These are phyloP conservation scores for Epichloe typhina DNA, from an alignment of 2,329 filamentous ascomycete species.

Conservation along the genomic window DNA sequence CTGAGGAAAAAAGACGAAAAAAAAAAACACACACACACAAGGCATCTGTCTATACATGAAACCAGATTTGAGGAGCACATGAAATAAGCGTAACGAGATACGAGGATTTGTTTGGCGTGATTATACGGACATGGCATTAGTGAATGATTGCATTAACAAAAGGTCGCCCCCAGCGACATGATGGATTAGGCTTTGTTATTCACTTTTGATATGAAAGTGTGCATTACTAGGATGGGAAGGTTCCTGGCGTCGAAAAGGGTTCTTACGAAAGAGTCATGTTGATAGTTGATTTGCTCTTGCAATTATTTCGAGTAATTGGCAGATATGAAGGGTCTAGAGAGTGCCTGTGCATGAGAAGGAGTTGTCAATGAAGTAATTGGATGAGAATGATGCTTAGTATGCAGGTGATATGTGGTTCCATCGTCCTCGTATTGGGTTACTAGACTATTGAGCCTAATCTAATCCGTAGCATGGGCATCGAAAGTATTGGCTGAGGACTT, in stretches of 20 bases:
- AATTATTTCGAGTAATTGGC: neutral
- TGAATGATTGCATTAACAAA: slow-evolving; percentile 1
- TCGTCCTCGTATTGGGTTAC: too few species aligned
- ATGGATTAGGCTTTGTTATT: neutral
- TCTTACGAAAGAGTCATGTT: neutral
- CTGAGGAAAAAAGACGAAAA: neutral
- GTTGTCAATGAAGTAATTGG: neutral
- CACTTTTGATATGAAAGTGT: neutral
- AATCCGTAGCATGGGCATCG: too few species aligned
- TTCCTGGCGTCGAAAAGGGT: slow-evolving; percentile 1
- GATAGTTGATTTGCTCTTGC: neutral
- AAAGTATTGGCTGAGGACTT: too few species aligned
- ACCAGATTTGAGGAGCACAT: neutral
- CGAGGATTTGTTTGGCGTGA: neutral
- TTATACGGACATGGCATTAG: neutral
- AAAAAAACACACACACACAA: neutral
- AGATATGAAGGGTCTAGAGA: neutral
- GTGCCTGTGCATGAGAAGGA: neutral
- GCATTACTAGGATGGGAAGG: neutral
- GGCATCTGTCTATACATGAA: neutral
- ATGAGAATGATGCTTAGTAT: neutral
- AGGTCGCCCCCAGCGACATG: neutral
- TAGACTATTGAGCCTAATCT: too few species aligned
- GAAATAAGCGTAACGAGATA: slow-evolving; percentile 2
- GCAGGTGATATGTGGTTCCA: neutral